These are phyloP conservation scores for Eimeria maxima DNA, from an alignment of 169 alveolate genomes.

Conservation along the genomic window DNA sequence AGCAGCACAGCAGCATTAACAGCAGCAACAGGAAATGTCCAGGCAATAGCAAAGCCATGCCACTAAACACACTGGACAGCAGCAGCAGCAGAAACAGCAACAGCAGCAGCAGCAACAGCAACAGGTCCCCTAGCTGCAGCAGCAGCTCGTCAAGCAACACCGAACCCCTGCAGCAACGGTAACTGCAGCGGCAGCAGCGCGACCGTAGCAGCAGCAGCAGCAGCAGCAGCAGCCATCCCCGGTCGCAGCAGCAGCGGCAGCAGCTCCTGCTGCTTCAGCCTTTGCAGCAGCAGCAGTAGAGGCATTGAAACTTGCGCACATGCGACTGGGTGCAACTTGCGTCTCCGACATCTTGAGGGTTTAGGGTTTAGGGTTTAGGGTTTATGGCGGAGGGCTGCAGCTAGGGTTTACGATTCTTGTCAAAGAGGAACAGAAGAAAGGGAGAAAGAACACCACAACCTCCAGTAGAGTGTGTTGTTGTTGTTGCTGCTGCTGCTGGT, in stretches of 20 bases:
- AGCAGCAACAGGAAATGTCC: too few species aligned
- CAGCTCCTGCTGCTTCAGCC: not conserved
- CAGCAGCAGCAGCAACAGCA: not conserved
- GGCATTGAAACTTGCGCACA: not conserved
- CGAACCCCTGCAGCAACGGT: not conserved
- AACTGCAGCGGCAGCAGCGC: not conserved
- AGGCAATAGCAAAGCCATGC: not conserved
- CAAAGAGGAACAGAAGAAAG: too few species aligned
- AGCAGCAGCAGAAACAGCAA: not conserved
- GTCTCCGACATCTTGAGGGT: not conserved
- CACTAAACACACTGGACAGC: not conserved
- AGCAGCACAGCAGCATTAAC: constrained; percentile 4
- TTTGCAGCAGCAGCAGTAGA: not conserved
- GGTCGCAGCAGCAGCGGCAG: not conserved
- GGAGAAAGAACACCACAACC: too few species aligned
- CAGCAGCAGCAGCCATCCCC: not conserved
- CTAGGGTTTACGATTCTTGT: too few species aligned
- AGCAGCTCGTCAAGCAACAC: not conserved
- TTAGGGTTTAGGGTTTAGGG: too few species aligned
- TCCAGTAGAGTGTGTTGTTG: too few species aligned
- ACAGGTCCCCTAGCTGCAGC: too few species aligned
- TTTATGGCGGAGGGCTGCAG: too few species aligned
- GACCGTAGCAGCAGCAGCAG: constrained; percentile 32
- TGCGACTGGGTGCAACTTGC: constrained; percentile 40
- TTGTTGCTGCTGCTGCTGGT: too few species aligned